Percentiles rank a stretch among this genome's conserved stretches.
These are phyloP conservation scores for Lentinus tigrinus DNA, from an alignment of 768 basidiomycete genomes.

Conservation along the genomic window DNA sequence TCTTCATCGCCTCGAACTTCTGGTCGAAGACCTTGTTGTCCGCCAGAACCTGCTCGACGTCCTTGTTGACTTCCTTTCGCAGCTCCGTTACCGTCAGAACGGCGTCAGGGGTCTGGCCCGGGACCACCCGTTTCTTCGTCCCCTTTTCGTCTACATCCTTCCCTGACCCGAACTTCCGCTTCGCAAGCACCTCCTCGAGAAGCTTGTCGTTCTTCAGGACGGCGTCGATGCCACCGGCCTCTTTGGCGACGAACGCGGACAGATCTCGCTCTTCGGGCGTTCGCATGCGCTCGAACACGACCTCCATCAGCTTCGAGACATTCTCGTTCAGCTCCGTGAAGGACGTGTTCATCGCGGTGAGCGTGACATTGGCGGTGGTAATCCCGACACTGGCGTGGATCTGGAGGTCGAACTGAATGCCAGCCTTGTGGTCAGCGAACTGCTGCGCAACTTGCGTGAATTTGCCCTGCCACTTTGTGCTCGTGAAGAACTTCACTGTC, in stretches of 20 bases:
- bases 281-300: conserved; percentile 19
- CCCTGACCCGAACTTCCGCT: not conserved
- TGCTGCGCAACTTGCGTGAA: conserved; percentile 15
- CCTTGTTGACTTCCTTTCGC: not conserved
- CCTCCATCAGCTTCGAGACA: conserved; percentile 8
- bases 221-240: conserved; percentile 1
- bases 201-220: conserved; percentile 9
- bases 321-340: conserved; percentile 10
- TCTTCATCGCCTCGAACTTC: conserved; percentile 44
- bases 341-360: not conserved
- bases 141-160: not conserved
- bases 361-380: conserved; percentile 6
- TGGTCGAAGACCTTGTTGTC: conserved; percentile 44
- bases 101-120: not conserved
- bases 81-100: not conserved
- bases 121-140: not conserved
- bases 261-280: conserved; percentile 20
- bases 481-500: conserved; percentile 26
- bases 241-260: conserved; percentile 3
- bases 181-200: conserved; percentile 8
- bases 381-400: conserved; percentile 28
- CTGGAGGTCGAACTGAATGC: conserved; percentile 28
- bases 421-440: conserved; percentile 24
- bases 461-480: conserved; percentile 27
- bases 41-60: conserved; percentile 30